These are phyloP conservation scores for Fusarium sp. DNA, from an alignment of 2,329 filamentous ascomycete species.

Conservation along the genomic window DNA sequence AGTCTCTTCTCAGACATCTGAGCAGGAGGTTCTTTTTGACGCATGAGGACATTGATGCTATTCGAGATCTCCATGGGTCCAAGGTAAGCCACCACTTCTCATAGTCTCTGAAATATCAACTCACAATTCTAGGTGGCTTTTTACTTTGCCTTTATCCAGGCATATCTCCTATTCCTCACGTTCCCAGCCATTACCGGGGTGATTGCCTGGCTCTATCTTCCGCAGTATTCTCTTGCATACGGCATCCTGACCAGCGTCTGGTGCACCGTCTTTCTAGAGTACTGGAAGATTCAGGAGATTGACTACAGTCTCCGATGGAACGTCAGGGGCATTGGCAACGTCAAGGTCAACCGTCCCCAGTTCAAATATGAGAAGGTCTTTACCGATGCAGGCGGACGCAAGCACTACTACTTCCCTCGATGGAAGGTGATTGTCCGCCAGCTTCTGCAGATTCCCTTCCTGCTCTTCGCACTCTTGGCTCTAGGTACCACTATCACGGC, in stretches of 20 bases:
- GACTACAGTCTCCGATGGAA: constrained; percentile 79
- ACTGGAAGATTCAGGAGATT: constrained; percentile 80
- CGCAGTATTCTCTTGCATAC: constrained; percentile 76
- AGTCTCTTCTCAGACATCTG: constrained; percentile 66
- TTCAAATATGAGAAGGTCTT: constrained; percentile 72
- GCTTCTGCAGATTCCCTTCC: constrained; percentile 75
- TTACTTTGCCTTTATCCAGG: constrained; percentile 86
- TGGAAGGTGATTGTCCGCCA: constrained; percentile 74
- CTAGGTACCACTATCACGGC: constrained; percentile 74
- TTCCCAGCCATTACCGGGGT: constrained; percentile 76
- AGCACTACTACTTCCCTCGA: constrained; percentile 69
- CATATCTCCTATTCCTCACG: constrained; percentile 76
- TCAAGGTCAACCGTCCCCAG: constrained; percentile 73
- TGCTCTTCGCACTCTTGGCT: constrained; percentile 65
- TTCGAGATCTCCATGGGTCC: constrained; percentile 71
- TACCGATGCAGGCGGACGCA: constrained; percentile 72
- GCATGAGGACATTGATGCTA: constrained; percentile 64
- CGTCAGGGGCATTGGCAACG: constrained; percentile 73
- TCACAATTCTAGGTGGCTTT: constrained; percentile 68
- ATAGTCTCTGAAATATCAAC: fast-evolving
- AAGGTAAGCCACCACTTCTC: constrained; percentile 52
- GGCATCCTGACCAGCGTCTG: constrained; percentile 74
- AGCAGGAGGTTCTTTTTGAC: constrained; percentile 64
- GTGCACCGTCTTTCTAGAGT: constrained; percentile 80
- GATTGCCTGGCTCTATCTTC: constrained; percentile 74